Conservation (phyloP, 2,329 filamentous ascomycete species). For the Herpotrichia juniperi region DNA sequence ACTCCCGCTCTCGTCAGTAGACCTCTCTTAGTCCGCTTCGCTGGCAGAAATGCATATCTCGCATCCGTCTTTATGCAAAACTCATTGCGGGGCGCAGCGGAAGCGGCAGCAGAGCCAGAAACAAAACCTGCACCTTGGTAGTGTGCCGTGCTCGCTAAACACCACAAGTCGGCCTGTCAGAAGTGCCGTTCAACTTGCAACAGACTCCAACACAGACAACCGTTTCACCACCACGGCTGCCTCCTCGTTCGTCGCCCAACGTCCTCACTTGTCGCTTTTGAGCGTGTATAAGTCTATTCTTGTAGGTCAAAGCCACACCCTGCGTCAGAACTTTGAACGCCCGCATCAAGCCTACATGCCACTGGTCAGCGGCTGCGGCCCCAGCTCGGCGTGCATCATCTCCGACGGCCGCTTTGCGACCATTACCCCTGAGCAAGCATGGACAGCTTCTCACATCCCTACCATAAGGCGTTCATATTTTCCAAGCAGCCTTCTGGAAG, state of each 20-base stretch:
- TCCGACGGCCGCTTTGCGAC: constrained; percentile 13
- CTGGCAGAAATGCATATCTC: constrained; percentile 3
- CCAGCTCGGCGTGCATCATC: constrained; percentile 25
- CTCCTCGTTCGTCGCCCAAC: constrained; percentile 22
- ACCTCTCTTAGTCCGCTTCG: background rate
- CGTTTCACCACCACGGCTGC: constrained; percentile 37
- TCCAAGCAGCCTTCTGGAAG: constrained; percentile 42
- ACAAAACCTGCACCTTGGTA: constrained; percentile 14
- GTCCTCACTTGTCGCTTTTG: constrained; percentile 18
- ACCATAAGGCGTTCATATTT: constrained; percentile 28
- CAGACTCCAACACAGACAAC: constrained; percentile 31
- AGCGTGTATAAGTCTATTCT: constrained; percentile 37
- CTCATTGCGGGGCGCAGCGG: constrained; percentile 17
- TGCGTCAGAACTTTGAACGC: constrained; percentile 35
- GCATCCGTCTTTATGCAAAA: constrained; percentile 9
- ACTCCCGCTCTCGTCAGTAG: constrained; percentile 5
- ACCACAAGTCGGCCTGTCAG: constrained; percentile 16
- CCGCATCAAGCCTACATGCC: constrained; percentile 25
- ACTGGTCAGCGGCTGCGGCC: constrained; percentile 39
- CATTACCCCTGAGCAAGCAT: constrained; percentile 22
- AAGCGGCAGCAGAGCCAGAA: constrained; percentile 4
- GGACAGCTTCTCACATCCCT: constrained; percentile 35
- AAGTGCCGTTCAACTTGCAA: constrained; percentile 30
- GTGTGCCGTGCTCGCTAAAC: constrained; percentile 10
- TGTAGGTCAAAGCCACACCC: constrained; percentile 29